A percentile compares a stretch with the other conserved stretches of the same genome.
Evolutionary conservation across 768 basidiomycete species (phyloP).

Genomic region (Panaeolus papilionaceus): DNA sequence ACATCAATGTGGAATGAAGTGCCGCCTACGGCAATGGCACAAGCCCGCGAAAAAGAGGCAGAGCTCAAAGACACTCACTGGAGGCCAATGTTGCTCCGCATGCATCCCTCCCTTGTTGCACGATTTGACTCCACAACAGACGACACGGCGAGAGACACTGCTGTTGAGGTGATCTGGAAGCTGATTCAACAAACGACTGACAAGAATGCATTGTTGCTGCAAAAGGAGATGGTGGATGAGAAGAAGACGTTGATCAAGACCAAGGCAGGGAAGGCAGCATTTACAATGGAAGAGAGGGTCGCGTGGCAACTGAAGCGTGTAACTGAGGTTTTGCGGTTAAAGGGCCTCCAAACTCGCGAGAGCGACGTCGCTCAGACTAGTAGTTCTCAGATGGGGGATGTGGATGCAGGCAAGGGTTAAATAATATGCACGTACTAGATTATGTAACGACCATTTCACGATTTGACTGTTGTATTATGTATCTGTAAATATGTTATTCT

Average conservation of each 20-base stretch:
- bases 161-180: background rate
- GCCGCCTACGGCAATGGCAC: background rate
- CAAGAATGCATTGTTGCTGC: background rate
- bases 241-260: background rate
- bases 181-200: background rate
- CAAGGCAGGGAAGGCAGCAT: background rate
- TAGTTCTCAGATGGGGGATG: too few relatives aligned
- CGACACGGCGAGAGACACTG: background rate
- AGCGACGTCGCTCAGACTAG: too few relatives aligned
- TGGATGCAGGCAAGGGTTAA: too few relatives aligned
- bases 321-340: background rate
- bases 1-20: conserved; percentile 2
- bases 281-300: background rate
- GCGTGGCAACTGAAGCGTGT: background rate
- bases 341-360: background rate
- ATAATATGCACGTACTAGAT: too few relatives aligned
- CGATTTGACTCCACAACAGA: background rate
- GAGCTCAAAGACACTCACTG: background rate
- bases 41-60: background rate
- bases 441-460: too few relatives aligned
- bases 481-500: too few relatives aligned
- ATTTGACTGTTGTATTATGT: too few relatives aligned
- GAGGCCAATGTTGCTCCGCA: background rate
- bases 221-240: background rate
- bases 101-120: background rate